Base-by-base conservation (phyloP, 371 early-diverging fungal genomes). In the Mortierella sp. region DNA sequence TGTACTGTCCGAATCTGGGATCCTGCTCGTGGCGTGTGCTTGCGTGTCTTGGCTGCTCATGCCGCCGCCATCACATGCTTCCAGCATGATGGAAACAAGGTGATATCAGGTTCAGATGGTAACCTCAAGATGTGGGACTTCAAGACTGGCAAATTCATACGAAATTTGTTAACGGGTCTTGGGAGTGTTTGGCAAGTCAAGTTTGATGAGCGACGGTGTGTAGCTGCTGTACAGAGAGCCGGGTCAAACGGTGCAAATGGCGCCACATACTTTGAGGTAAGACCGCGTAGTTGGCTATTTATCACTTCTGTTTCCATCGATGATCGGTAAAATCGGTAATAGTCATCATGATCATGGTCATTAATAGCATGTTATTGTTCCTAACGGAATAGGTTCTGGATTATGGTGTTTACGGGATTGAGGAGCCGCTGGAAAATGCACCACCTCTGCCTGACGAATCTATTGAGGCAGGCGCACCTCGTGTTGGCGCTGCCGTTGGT, bases 111-210 rank as follows among this genome's bases (percentile, higher is more conserved):
- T 0, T 94, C 96, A 6, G 98, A 97, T 70, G 95, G 94, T n/a
- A 94, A 95, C 3, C 86, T 98, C 28, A 98, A 97, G 76, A 87
- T 98, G 83, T 98, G 98, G 97, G 96, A 98, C 80, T 90, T 96
- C 28, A 83, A 92, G 67, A 87, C 94, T 22, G 97, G 97, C 12
- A 84, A 89, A 32, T 88, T 90, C 68, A 83, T 93, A 1, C 88
- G 96, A 30, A 96, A 98, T 78, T 84, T 97, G 60, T 79, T 94
- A 35, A 86, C 85, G 0, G 90, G 89, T 16, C 84, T 95, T 26
- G 85, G 88, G 20, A 94, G 97, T 22, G 97, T 98, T 8, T 99
- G 99, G 97, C 90, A 96, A 78, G 97, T 98, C 22, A 85, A 90
- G 28, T 95, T 96, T 89, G 94, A 97, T 77, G 92, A 94, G 62